Conservation (phyloP, 352 stramenopile genomes). For the Elongisporangium undulatum region DNA sequence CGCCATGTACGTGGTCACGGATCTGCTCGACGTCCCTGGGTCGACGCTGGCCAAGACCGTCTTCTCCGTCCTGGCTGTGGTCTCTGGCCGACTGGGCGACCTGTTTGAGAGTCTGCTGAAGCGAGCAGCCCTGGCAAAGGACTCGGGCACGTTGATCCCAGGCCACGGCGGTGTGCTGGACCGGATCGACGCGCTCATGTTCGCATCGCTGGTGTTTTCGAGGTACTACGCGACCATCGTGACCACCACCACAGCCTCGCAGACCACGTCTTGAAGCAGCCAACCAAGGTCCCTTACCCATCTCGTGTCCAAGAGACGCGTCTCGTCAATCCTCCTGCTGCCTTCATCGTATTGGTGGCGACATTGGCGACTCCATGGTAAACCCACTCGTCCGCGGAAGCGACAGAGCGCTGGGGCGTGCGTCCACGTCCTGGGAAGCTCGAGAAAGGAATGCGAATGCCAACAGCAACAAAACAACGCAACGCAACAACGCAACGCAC, state of each 20-base stretch:
- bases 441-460: not conserved
- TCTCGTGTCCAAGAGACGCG: not conserved
- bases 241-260: not conserved
- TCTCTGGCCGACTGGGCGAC: conserved; percentile 92
- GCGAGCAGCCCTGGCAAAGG: conserved; percentile 92
- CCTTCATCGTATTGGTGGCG: not conserved
- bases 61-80: conserved; percentile 88
- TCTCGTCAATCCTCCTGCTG: not conserved
- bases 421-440: no score
- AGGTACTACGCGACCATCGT: conserved; percentile 55
- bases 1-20: conserved; percentile 78
- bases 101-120: conserved; percentile 96
- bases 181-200: conserved; percentile 95
- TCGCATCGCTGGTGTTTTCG: conserved; percentile 67
- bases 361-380: not conserved
- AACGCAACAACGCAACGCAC: not conserved
- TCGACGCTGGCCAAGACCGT: conserved; percentile 72
- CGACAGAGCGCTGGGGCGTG: not conserved
- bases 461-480: not conserved
- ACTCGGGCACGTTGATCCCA: conserved; percentile 94
- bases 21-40: conserved; percentile 73
- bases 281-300: not conserved
- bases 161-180: conserved; percentile 96
- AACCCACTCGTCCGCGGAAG: not conserved
- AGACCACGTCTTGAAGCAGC: not conserved